Base-by-base conservation (phyloP, 2,329 filamentous ascomycete genomes). In the Clarireedia hainanense region DNA sequence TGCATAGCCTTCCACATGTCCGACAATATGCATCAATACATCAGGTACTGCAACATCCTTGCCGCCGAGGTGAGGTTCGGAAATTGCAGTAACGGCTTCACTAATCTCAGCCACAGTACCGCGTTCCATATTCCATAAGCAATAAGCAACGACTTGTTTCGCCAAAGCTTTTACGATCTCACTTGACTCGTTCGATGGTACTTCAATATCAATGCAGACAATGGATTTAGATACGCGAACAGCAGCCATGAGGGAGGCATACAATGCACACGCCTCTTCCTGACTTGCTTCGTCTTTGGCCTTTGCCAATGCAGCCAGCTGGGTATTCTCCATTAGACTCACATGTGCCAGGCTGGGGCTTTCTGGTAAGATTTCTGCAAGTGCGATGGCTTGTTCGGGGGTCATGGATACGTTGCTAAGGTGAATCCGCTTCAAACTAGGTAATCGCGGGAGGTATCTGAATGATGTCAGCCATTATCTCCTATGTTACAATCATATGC, bases 131-230 rank as follows among this genome's bases (percentile, higher is more conserved):
- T 99, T 99, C 56, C 88, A 84, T 59, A 99, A 78, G 60, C 89
- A 96, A 70, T 96, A 96, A 0, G 90, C 92, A 45, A 96, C 86
- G n/a, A 96, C 88, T 70, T 96, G 91, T 67, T 92, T 95, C 0
- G 91, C 91, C 63, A 96, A 78, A 3, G 91, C 91, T 71, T 91
- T 95, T 65, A 96, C 88, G 24, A 96, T 82, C 69, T 96, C 94
- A 54, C 88, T 89, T n/a, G 87, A 88, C 55, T 89, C 84, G 23
- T 84, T 77, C 34, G 80, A 84, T 0, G 92, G 94, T 2, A 95
- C 85, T 64, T 97, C 91, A 57, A 97, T 89, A 68, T 97, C 94
- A 58, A 99, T 81, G 57, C 90, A 92, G 30, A 97, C 84, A 34
- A 99, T 80, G 14, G 86, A 88, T 50, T 83, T 81, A 1, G 91